Base-by-base conservation (phyloP, 768 basidiomycete species). In the Pisolithus tinctorius region DNA sequence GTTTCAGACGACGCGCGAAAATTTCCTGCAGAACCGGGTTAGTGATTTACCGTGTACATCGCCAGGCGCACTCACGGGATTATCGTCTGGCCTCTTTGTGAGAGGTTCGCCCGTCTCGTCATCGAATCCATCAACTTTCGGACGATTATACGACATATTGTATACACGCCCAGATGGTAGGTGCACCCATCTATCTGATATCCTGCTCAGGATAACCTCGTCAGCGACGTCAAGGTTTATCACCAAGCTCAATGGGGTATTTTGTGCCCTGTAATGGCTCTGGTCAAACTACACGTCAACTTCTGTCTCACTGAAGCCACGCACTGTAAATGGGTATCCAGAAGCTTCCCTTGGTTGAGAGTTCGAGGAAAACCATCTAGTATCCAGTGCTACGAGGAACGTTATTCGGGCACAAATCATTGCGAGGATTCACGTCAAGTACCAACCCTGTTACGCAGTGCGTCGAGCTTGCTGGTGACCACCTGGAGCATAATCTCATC, bases 301-400 rank as follows among this genome's bases (percentile, higher is more conserved):
- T 16, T 13, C 17, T 16, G 6, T 36, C 17, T 42, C 25, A 37
- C 50, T 47, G 29, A n/a, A 48, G 34, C 39, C 29, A 66, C 80
- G 37, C 57, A 87, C 86, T 76, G 76, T 47, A 94, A 78, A 66
- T 90, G 80, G 17, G 74, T 71, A 69, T 94, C 87, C 8, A 95
- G 75, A 42, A 92, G 73, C 63, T 81, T 73, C 3, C 86, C 91
- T 66, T 95, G 93, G n/a, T 76, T 80, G 2, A 92, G 69, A 10
- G 92, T 95, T 36, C 93, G 83, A 47, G 93, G 93, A 61, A 95
- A 94, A 27, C 93, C 93, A 58, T 95, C 93, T 41, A 94, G 67
- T 56, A 95, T 86, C 93, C 93, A 94, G 61, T 88, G 84, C 88
- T 93, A 54, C 7, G 51, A 29, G 53, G 10, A 14, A 36, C 42